phyloP scores from a whole-genome alignment of 1,284 basidiomycete genomes.

The Boletus semigastroideus region DNA sequence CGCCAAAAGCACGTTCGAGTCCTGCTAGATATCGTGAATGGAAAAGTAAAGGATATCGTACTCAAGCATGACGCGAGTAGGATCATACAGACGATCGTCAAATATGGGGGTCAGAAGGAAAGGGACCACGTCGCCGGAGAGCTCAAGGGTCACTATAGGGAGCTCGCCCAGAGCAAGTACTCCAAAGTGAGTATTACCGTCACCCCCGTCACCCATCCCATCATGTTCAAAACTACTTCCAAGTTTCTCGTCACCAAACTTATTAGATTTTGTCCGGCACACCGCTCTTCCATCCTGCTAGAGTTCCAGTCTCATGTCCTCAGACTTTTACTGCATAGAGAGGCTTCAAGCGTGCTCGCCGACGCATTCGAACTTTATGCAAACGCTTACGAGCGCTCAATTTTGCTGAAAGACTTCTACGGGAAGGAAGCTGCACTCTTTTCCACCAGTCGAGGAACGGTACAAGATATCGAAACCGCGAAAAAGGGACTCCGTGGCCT shows the following conservation, averaged over 20 bases:
- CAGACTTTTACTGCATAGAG: slow-evolving; percentile 76
- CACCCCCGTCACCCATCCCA: background rate
- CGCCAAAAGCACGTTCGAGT: slow-evolving; percentile 70
- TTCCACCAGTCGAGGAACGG: slow-evolving; percentile 52
- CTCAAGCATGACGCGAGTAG: slow-evolving; percentile 90
- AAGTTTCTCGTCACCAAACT: slow-evolving; percentile 86
- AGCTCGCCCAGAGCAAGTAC: slow-evolving; percentile 82
- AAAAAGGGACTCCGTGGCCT: slow-evolving; percentile 67
- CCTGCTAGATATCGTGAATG: slow-evolving; percentile 73
- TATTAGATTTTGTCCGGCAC: slow-evolving; percentile 72
- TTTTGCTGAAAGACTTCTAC: slow-evolving; percentile 84
- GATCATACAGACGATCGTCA: slow-evolving; percentile 84
- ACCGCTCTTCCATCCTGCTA: slow-evolving; percentile 68
- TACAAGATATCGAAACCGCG: slow-evolving; percentile 58
- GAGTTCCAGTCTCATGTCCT: slow-evolving; percentile 77
- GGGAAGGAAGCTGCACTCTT: slow-evolving; percentile 83
- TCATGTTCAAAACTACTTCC: background rate
- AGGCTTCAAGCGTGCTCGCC: slow-evolving; percentile 78
- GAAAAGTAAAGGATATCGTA: slow-evolving; percentile 79
- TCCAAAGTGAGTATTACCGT: slow-evolving; percentile 62
- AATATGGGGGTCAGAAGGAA: slow-evolving; percentile 77
- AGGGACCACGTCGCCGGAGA: slow-evolving; percentile 78
- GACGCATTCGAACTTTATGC: slow-evolving; percentile 86
- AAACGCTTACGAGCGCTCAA: slow-evolving; percentile 77
- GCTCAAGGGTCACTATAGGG: slow-evolving; percentile 75